Conservation (phyloP, 257 asterid species). For the Plectranthus barbatus region DNA sequence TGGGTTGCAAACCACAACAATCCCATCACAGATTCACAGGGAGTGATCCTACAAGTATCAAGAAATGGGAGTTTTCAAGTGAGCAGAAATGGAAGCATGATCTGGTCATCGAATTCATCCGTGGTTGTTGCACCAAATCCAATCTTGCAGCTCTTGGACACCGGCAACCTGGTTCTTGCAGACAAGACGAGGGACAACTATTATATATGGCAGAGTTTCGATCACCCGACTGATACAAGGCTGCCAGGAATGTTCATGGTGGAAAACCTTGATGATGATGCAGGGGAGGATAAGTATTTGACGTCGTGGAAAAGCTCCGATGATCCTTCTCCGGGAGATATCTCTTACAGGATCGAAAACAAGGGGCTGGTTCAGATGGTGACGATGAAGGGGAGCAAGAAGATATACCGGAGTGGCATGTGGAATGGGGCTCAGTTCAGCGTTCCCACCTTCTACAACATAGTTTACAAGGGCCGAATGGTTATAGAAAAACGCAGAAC, state of each 20-base stretch:
- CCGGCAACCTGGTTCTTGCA: conserved; percentile 1
- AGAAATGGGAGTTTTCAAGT: neutral
- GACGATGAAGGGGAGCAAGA: neutral
- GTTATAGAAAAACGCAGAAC: neutral
- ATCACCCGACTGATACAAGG: conserved; percentile 2
- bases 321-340: neutral
- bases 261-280: neutral
- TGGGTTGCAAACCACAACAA: conserved; percentile 10
- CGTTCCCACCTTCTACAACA: neutral
- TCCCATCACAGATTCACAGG: neutral
- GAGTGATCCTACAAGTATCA: neutral
- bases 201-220: conserved; percentile 9
- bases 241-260: conserved; percentile 8
- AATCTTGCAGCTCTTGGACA: neutral
- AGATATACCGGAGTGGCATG: neutral
- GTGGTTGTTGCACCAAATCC: neutral
- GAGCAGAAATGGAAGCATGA: neutral
- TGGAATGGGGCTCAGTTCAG: conserved; percentile 6
- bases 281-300: neutral
- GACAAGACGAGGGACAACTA: neutral
- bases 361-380: neutral
- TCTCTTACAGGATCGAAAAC: neutral
- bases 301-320: conserved; percentile 5
- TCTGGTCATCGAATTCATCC: neutral
- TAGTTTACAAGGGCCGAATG: neutral